Base-by-base conservation (phyloP, 2,329 filamentous ascomycete species). In the Capronia americana region DNA sequence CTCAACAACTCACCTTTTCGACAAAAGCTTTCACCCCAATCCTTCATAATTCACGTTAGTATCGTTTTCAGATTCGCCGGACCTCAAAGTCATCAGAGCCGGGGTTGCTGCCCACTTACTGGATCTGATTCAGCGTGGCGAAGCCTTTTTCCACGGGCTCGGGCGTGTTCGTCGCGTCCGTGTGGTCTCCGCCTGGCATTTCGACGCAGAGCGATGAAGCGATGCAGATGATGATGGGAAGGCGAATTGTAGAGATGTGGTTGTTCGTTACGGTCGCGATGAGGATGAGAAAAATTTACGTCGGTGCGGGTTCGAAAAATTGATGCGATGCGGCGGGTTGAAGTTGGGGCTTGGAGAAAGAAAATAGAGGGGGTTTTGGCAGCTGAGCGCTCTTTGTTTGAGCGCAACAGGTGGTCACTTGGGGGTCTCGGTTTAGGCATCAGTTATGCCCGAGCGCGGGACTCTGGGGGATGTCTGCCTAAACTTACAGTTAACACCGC, bases 71-170 rank as follows among this genome's bases (percentile, higher is more conserved):
- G 53, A 71, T 64, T 75, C 70, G 38, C 41, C 54, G 23, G 8
- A 20, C 23, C 41, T 5, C 30, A 26, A 10, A 4, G 11, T 62
- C 28, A 51, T 54, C 50, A 32, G 30, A 20, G 57, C 64, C 34
- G 58, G 56, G 61, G 46, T 3, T 24, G 20, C 5, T 24, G 12
- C 10, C 41, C 72, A 81, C 87, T 74, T 83, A 92, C 90, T 87
- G 87, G 73, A 98, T 84, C 32, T 93, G 94, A 73, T 92, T 90
- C 69, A 95, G 82, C 41, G 93, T 97, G 72, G 93, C 93, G 75
- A 89, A 89, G 63, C 93, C 90, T 77, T 90, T 96, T 78, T 94
- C 87, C 34, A 87, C 82, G 61, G 86, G 85, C 70, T 84, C 84
- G 53, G 86, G 86, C 48, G 85, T 87, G 73, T 81, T 82, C 55